phyloP scores from a whole-genome alignment of 176 grass and related monocot genomes.

The Juncus effusus region DNA sequence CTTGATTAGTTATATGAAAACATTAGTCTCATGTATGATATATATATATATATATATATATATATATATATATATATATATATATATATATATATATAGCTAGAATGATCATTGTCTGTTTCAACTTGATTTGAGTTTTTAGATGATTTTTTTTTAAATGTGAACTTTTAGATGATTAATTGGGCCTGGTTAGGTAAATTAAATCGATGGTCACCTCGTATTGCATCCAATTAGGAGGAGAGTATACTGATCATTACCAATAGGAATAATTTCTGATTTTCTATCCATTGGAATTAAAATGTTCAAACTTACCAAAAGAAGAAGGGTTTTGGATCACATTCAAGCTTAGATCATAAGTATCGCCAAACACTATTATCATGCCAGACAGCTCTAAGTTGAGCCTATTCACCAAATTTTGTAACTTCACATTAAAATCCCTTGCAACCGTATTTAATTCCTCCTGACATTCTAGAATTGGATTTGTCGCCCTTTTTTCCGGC shows the following conservation, averaged over 20 bases:
- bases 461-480: too few species aligned
- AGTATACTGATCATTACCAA: too few species aligned
- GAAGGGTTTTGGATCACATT: slow-evolving; percentile 1
- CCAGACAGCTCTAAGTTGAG: slow-evolving; percentile 4
- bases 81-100: background rate
- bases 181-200: too few species aligned
- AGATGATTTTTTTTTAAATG: too few species aligned
- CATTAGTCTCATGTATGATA: too few species aligned
- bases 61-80: background rate
- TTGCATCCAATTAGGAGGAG: too few species aligned
- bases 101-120: too few species aligned
- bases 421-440: slow-evolving; percentile 47
- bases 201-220: too few species aligned
- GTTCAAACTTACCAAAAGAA: background rate
- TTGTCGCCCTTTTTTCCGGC: background rate
- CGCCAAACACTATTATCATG: background rate
- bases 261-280: background rate
- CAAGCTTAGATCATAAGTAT: background rate
- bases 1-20: too few species aligned
- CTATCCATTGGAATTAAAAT: background rate
- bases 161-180: too few species aligned
- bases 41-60: background rate
- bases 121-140: too few species aligned
- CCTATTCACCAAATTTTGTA: slow-evolving; percentile 30
- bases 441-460: slow-evolving; percentile 32